Evolutionary conservation across 2,329 filamentous ascomycete genomes (phyloP).

Genomic region (Incumbomyces lentus): DNA sequence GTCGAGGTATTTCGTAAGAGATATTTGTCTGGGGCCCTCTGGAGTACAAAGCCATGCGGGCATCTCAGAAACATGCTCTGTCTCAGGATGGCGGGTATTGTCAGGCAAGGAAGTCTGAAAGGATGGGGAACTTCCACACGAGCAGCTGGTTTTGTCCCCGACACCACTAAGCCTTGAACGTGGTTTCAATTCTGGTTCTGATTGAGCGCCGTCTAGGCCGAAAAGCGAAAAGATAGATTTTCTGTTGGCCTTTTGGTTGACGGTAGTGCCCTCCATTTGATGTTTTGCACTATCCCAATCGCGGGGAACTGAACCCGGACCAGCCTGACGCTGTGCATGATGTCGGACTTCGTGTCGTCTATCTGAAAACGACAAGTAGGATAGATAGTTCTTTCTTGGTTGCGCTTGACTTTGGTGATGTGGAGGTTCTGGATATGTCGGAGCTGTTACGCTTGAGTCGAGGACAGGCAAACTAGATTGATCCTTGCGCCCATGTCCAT

Average conservation of each 20-base stretch:
- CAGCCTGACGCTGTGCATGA: too few species aligned
- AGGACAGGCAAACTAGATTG: too few species aligned
- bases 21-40: background rate
- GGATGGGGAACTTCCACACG: background rate
- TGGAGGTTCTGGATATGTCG: too few species aligned
- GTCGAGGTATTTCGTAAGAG: background rate
- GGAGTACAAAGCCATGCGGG: too few species aligned
- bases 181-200: background rate
- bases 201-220: background rate
- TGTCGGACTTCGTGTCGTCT: background rate
- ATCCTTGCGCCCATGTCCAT: too few species aligned
- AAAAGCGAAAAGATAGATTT: conserved; percentile 1
- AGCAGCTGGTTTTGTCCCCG: background rate
- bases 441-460: too few species aligned
- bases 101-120: background rate
- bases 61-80: background rate
- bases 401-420: background rate
- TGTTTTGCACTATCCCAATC: background rate
- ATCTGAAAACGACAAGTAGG: background rate
- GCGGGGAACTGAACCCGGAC: background rate
- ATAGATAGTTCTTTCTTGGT: background rate
- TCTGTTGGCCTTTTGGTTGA: background rate
- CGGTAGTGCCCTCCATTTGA: background rate
- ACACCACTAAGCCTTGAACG: background rate
- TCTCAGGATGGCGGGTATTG: background rate